These are phyloP conservation scores for Harrya chromipes DNA, from an alignment of 768 basidiomycete genomes.

Conservation along the genomic window DNA sequence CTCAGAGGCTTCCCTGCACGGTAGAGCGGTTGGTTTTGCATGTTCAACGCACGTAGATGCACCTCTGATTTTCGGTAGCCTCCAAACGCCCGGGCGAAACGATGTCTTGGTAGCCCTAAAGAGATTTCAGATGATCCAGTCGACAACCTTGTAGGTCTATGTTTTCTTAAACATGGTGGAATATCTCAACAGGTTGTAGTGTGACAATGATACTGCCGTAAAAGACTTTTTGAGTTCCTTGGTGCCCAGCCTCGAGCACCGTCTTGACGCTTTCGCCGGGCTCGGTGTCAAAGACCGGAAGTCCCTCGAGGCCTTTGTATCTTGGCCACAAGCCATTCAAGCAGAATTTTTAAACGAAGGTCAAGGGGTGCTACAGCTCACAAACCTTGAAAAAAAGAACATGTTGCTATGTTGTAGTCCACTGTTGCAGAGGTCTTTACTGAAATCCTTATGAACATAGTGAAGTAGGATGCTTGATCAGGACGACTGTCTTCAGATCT, in stretches of 20 bases:
- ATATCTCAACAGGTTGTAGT: constrained; percentile 1
- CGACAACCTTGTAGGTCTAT: background rate
- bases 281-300: constrained; percentile 23
- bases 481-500: too few relatives aligned
- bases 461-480: background rate
- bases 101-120: background rate
- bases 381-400: constrained; percentile 18
- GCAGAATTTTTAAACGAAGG: constrained; percentile 17
- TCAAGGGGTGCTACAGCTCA: constrained; percentile 11
- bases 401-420: constrained; percentile 13
- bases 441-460: background rate
- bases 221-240: constrained; percentile 19
- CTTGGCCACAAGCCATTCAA: constrained; percentile 18
- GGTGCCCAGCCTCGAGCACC: constrained; percentile 20
- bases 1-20: too few relatives aligned
- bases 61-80: background rate
- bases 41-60: background rate
- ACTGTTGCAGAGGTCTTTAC: constrained; percentile 3
- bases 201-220: background rate
- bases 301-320: constrained; percentile 22
- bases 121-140: background rate
- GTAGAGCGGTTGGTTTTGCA: background rate
- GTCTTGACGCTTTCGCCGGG: constrained; percentile 14
- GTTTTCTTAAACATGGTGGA: background rate
- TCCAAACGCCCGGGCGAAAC: background rate